Base-by-base conservation (phyloP, 345 rosid genomes). In the Populus alba region DNA sequence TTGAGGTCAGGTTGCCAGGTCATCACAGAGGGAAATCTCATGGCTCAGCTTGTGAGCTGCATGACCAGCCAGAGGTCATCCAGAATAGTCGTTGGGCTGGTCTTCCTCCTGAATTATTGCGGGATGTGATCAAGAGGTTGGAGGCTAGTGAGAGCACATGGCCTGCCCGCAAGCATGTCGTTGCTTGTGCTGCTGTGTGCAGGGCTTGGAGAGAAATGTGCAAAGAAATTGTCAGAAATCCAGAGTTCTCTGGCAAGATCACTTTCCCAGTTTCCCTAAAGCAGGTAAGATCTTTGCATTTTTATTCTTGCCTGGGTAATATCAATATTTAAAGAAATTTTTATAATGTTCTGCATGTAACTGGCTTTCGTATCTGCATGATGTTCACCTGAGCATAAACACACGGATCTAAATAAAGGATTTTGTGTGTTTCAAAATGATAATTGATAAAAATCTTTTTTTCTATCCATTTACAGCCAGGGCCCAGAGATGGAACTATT, bases 191-290 rank as follows among this genome's bases (percentile, higher is more conserved):
- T 82, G 94, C 91, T 0, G 98, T 95, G 20, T 95, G 98, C 81
- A 88, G 91, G 74, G 87, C 97, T 22, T 95, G 98, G 98, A 91
- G 98, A 82, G 95, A 89, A 74, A 92, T 95, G 97, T 95, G 98
- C 73, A 88, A 87, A 87, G 98, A 93, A 83, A 91, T 95, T 68
- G 98, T 95, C 35, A 83, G 73, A 71, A 89, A 86, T 75, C 98
- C 97, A 1, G 98, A 95, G 81, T 84, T 92, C 66, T 90, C 89
- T 6, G 98, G 98, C 69, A 93, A 91, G 88, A 92, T 95, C 63
- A 95, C 98, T 27, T 95, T 95, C 66, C 97, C 98, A 1, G 92
- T 93, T 85, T 93, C 98, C 4, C 85, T 95, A 27, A 95, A 95
- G 86, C 97, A 93, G 94, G 99, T 92, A n/a, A 70, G 69, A n/a